phyloP scores from a whole-genome alignment of 257 asterid genomes.

The Nicotiana noctiflora region DNA sequence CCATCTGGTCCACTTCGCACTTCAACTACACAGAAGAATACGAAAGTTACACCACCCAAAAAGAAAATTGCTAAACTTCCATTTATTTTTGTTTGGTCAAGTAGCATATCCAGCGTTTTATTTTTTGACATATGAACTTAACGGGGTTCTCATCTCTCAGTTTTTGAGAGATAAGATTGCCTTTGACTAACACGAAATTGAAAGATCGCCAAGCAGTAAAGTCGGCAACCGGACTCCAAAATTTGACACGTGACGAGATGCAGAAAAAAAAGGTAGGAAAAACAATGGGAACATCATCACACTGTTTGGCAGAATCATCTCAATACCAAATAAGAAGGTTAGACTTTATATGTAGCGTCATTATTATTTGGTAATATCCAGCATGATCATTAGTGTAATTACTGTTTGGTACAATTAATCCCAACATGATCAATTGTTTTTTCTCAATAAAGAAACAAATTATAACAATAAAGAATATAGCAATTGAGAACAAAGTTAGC shows the following conservation, averaged over 20 bases:
- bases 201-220: background rate
- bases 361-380: background rate
- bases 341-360: background rate
- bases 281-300: background rate
- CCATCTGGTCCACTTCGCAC: slow-evolving; percentile 94
- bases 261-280: background rate
- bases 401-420: background rate
- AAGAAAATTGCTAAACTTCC: background rate
- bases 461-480: background rate
- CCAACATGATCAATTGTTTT: background rate
- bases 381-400: background rate
- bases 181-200: background rate
- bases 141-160: background rate
- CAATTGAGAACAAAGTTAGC: background rate
- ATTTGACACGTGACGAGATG: background rate
- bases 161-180: background rate
- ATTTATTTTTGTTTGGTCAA: background rate
- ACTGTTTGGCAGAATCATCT: background rate
- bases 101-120: background rate
- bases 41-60: background rate
- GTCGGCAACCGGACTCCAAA: background rate
- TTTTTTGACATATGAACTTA: background rate
- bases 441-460: background rate
- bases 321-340: background rate
- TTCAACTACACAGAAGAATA: slow-evolving; percentile 52